These are phyloP conservation scores for Odonthalia washingtoniensis DNA, from an alignment of 31 red algal species.

Conservation along the genomic window DNA sequence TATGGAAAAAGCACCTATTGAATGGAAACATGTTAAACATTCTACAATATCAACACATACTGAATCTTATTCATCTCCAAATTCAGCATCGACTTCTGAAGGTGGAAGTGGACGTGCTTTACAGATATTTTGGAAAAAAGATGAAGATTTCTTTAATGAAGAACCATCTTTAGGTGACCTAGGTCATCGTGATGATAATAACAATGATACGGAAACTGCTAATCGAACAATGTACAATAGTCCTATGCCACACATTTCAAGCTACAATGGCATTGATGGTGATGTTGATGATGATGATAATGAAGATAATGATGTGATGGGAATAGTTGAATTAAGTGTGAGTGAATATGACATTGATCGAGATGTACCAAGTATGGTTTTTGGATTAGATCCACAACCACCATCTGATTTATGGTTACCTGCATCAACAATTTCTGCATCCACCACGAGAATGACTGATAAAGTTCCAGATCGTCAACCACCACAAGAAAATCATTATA, in stretches of 20 bases:
- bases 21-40: not conserved
- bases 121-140: not conserved
- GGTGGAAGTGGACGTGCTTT: not conserved
- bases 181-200: too few species aligned
- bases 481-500: not conserved
- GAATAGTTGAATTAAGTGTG: not conserved
- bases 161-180: not conserved
- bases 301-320: not conserved
- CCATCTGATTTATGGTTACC: not conserved
- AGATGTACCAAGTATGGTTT: too few species aligned
- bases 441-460: not conserved
- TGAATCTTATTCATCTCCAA: not conserved
- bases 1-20: not conserved
- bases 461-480: not conserved
- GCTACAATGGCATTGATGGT: too few species aligned
- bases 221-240: too few species aligned
- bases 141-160: not conserved
- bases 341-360: too few species aligned
- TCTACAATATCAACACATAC: not conserved
- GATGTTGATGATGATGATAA: not conserved
- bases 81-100: not conserved
- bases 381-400: too few species aligned
- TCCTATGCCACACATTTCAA: too few species aligned
- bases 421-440: not conserved
- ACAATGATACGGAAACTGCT: too few species aligned